These are phyloP conservation scores for Populus deltoides DNA, from an alignment of 345 rosid species.

Conservation along the genomic window DNA sequence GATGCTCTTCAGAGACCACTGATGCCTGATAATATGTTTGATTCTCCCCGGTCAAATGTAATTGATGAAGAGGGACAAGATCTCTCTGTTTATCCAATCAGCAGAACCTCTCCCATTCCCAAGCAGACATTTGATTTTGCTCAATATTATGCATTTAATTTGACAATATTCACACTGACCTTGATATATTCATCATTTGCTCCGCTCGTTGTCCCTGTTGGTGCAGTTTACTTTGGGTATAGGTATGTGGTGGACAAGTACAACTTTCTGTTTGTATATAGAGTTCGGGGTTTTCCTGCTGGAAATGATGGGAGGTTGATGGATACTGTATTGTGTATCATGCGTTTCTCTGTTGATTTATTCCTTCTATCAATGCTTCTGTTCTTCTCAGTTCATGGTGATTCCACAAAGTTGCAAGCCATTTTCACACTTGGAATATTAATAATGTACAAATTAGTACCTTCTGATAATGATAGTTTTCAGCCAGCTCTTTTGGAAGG, in stretches of 20 bases:
- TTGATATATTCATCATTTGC: conserved; percentile 90
- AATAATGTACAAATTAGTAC: conserved; percentile 80
- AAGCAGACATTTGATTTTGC: conserved; percentile 97
- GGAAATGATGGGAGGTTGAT: conserved; percentile 96
- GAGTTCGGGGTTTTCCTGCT: conserved; percentile 94
- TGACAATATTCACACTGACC: conserved; percentile 89
- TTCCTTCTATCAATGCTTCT: conserved; percentile 80
- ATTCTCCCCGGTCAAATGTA: conserved; percentile 52
- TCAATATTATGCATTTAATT: conserved; percentile 88
- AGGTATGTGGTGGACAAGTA: conserved; percentile 94
- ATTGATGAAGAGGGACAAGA: conserved; percentile 58
- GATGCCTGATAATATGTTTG: conserved; percentile 55
- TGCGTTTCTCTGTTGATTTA: conserved; percentile 87
- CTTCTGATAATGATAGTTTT: conserved; percentile 60
- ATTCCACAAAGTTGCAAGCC: conserved; percentile 93
- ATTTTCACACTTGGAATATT: conserved; percentile 83
- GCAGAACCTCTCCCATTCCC: conserved; percentile 83
- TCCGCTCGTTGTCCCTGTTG: conserved; percentile 92
- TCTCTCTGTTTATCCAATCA: conserved; percentile 76
- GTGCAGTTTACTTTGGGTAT: conserved; percentile 88
- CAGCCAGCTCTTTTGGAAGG: conserved; percentile 72
- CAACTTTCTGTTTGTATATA: conserved; percentile 86
- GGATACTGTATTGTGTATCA: conserved; percentile 81
- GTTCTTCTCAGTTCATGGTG: conserved; percentile 89
- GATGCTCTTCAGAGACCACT: conserved; percentile 70